phyloP scores from a whole-genome alignment of 208 protist genomes.

The Wallacemonas sp. region DNA sequence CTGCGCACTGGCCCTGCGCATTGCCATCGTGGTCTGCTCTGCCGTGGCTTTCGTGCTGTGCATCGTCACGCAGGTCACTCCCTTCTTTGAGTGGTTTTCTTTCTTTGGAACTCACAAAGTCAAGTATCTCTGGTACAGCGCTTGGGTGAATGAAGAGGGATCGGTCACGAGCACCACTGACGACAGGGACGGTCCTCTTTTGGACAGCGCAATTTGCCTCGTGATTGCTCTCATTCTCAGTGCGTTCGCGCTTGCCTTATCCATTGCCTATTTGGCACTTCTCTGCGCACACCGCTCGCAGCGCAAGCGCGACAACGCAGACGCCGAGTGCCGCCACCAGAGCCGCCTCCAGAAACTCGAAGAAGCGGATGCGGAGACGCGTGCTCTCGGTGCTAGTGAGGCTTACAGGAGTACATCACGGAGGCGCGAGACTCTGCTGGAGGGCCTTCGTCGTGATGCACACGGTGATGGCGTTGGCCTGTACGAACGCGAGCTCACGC shows the following conservation, averaged over 20 bases:
- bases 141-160: background rate
- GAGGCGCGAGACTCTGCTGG: background rate
- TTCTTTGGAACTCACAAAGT: background rate
- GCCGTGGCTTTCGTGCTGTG: conserved; percentile 9
- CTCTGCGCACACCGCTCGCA: conserved; percentile 14
- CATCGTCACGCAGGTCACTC: conserved; percentile 9
- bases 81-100: background rate
- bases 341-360: background rate
- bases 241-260: background rate
- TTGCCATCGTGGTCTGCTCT: background rate
- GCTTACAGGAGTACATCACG: background rate
- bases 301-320: conserved; percentile 2
- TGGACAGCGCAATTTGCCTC: background rate
- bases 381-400: background rate
- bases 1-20: conserved; percentile 5
- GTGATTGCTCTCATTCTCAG: conserved; percentile 8
- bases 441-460: conserved; percentile 1
- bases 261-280: background rate
- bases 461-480: conserved; percentile 3
- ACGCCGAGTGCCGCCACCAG: background rate
- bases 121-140: conserved; percentile 4
- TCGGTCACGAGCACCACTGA: background rate
- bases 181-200: background rate
- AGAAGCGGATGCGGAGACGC: background rate
- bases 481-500: conserved; percentile 11